These are phyloP conservation scores for Zasmidium citrigriseum DNA, from an alignment of 2,329 filamentous ascomycete species.

Conservation along the genomic window DNA sequence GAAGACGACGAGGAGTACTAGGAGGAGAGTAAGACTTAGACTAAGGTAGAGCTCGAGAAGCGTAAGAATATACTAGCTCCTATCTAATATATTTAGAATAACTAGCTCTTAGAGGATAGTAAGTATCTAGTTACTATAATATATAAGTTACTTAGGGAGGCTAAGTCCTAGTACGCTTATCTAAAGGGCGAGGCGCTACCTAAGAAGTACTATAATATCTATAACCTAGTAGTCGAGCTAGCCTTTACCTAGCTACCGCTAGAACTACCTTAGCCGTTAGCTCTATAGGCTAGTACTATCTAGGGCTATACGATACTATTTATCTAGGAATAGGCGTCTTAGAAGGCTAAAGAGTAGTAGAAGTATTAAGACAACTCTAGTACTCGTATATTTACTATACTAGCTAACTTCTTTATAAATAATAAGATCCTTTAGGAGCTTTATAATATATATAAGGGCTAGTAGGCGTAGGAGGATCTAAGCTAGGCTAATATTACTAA, in stretches of 20 bases:
- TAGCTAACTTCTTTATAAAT: neutral
- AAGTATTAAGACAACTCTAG: neutral
- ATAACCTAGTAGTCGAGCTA: neutral
- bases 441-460: neutral
- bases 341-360: neutral
- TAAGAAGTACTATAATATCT: neutral
- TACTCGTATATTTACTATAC: neutral
- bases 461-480: neutral
- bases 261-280: neutral
- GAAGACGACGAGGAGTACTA: neutral
- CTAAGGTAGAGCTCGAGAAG: neutral
- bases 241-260: neutral
- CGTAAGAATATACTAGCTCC: neutral
- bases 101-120: too few species aligned
- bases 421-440: neutral
- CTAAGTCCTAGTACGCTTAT: neutral
- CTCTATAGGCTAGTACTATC: neutral
- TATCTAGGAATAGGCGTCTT: neutral
- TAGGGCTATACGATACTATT: neutral
- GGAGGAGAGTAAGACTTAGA: neutral
- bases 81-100: neutral
- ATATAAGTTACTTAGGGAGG: neutral
- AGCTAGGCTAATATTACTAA: neutral
- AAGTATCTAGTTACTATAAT: neutral
- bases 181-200: neutral